Conservation (phyloP, 495 filamentous ascomycete genomes). For the Hypomontagnella monticulosa region DNA sequence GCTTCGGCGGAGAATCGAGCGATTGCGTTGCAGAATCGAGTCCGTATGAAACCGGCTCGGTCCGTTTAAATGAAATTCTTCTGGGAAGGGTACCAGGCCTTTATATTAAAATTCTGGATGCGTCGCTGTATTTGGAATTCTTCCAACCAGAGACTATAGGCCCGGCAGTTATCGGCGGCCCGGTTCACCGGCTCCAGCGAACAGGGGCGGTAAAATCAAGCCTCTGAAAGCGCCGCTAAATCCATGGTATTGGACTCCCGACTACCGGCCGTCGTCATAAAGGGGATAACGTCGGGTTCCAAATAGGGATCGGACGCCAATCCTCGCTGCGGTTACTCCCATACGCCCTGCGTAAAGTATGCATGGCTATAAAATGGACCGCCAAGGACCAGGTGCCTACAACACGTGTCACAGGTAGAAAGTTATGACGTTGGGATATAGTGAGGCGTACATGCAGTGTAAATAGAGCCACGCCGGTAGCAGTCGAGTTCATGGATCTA, state of each 20-base stretch:
- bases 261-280: conserved; percentile 26
- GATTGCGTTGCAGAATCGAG: conserved; percentile 20
- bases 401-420: conserved; percentile 1
- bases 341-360: not conserved
- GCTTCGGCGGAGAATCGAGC: conserved; percentile 17
- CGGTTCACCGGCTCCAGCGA: conserved; percentile 19
- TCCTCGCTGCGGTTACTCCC: not conserved
- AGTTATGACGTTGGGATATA: not conserved
- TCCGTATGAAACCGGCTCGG: conserved; percentile 27
- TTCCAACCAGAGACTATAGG: conserved; percentile 18
- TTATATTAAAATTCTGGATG: conserved; percentile 33
- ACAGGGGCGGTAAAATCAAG: conserved; percentile 9
- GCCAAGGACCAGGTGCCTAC: conserved; percentile 3
- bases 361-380: not conserved
- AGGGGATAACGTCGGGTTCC: not conserved
- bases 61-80: conserved; percentile 33
- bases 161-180: conserved; percentile 18
- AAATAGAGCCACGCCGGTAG: not conserved
- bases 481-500: not conserved
- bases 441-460: not conserved
- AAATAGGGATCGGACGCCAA: not conserved
- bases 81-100: conserved; percentile 19
- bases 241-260: conserved; percentile 8
- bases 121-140: conserved; percentile 36
- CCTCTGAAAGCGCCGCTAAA: conserved; percentile 9